Conservation (phyloP, 2,329 filamentous ascomycete species). For the Pseudocercospora macadamiae region DNA sequence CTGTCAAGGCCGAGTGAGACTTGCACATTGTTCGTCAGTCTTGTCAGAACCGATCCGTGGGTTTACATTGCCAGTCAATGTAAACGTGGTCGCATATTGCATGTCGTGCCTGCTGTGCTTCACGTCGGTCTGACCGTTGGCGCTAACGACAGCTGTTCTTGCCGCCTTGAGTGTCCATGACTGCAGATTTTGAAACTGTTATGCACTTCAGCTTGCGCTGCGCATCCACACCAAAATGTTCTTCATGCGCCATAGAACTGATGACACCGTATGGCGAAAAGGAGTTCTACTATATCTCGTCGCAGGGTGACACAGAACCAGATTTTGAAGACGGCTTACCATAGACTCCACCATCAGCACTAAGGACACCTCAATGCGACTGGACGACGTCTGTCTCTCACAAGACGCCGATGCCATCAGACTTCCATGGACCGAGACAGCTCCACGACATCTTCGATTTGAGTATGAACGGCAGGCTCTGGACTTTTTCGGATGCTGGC, state of each 20-base stretch:
- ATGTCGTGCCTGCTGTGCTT: no score
- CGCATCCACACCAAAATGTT: neutral
- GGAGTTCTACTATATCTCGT: neutral
- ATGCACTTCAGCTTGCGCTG: neutral
- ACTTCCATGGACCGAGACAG: neutral
- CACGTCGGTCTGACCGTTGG: no score
- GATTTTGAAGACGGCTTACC: neutral
- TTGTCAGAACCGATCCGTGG: no score
- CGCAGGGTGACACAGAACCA: neutral
- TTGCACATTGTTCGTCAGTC: no score
- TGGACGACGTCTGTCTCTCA: neutral
- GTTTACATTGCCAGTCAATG: no score
- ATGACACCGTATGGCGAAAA: neutral
- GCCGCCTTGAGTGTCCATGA: neutral
- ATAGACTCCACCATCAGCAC: neutral
- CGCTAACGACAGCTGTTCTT: neutral
- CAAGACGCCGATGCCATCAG: neutral
- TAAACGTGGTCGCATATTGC: no score
- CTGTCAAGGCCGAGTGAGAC: no score
- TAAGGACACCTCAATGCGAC: neutral
- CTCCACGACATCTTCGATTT: neutral
- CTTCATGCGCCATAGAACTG: neutral
- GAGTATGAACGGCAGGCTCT: neutral
- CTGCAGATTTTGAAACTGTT: slow-evolving; percentile 6
- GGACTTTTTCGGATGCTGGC: no score